Evolutionary conservation across 441 rosid species (phyloP).

Genomic region (Adansonia gregorii): DNA sequence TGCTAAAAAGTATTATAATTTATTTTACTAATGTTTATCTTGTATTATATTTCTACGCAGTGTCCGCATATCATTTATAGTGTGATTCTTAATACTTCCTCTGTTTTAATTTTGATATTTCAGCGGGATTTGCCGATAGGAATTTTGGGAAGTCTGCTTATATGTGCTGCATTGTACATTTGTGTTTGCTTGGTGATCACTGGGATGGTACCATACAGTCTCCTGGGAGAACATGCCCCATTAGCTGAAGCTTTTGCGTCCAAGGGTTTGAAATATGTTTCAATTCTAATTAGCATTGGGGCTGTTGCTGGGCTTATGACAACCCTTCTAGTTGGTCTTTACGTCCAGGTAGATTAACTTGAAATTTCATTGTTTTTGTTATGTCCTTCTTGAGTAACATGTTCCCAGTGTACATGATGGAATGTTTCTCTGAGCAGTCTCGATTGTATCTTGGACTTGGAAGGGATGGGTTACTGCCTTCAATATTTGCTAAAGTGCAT

Average conservation of each 20-base stretch:
- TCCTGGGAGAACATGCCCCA: slow-evolving; percentile 91
- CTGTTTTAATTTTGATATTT: slow-evolving; percentile 29
- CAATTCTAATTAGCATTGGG: slow-evolving; percentile 80
- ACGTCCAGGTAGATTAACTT: slow-evolving; percentile 70
- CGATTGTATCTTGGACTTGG: slow-evolving; percentile 80
- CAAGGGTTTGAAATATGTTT: slow-evolving; percentile 83
- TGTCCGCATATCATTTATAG: not conserved
- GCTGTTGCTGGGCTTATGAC: slow-evolving; percentile 99
- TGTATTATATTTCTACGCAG: slow-evolving; percentile 10
- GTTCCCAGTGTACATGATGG: not conserved
- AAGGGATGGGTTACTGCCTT: slow-evolving; percentile 77
- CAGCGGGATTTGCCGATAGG: slow-evolving; percentile 92
- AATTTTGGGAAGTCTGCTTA: slow-evolving; percentile 86
- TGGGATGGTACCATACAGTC: slow-evolving; percentile 85
- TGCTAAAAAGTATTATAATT: slow-evolving; percentile 3
- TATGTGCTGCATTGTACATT: slow-evolving; percentile 72
- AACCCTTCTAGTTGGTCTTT: slow-evolving; percentile 83
- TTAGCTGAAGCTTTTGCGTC: slow-evolving; percentile 81
- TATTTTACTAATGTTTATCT: not conserved
- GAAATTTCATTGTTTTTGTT: slow-evolving; percentile 2
- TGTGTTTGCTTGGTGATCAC: slow-evolving; percentile 91
- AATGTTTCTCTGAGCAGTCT: slow-evolving; percentile 65
- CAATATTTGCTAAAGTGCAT: slow-evolving; percentile 74
- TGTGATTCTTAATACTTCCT: slow-evolving; percentile 25
- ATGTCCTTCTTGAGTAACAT: not conserved